Conservation (phyloP, 2,329 filamentous ascomycete genomes). For the Tricladium varicosporioides region DNA sequence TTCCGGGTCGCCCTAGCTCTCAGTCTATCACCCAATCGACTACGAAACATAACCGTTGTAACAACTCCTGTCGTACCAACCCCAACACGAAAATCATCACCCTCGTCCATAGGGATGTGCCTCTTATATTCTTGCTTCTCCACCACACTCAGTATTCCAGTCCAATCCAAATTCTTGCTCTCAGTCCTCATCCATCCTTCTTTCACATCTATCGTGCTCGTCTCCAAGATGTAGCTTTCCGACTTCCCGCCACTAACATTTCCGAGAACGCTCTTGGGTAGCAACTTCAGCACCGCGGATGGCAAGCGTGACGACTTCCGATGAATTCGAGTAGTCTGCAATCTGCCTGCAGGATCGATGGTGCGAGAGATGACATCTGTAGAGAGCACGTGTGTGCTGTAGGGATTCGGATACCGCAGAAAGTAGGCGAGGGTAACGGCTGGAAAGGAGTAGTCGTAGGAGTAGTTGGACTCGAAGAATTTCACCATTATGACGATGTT, state of each 20-base stretch:
- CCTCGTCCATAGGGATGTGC: constrained; percentile 23
- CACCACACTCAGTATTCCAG: constrained; percentile 74
- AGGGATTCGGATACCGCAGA: constrained; percentile 84
- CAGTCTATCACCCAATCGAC: constrained; percentile 64
- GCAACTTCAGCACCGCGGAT: constrained; percentile 69
- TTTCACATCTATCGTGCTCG: constrained; percentile 72
- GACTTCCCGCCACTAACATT: constrained; percentile 57
- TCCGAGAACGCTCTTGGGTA: constrained; percentile 59
- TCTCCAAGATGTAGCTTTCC: constrained; percentile 78
- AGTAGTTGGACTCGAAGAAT: constrained; percentile 56
- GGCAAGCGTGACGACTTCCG: constrained; percentile 80
- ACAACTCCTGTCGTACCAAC: constrained; percentile 59
- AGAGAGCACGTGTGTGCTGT: constrained; percentile 77
- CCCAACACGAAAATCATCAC: constrained; percentile 26
- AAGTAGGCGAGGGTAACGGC: constrained; percentile 88
- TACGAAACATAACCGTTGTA: constrained; percentile 72
- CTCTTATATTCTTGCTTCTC: constrained; percentile 69
- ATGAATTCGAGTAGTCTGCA: constrained; percentile 77
- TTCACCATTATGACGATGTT: constrained; percentile 33
- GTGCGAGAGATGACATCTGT: constrained; percentile 77
- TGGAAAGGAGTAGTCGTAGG: constrained; percentile 78
- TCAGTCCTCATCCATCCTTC: constrained; percentile 83
- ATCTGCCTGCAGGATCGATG: constrained; percentile 72
- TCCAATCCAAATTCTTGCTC: constrained; percentile 78
- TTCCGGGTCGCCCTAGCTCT: constrained; percentile 37